Evolutionary conservation across 352 stramenopile species (phyloP), one percentile per base, ranked within the genome.

Genomic region (Saprolegnia parasitica): DNA sequence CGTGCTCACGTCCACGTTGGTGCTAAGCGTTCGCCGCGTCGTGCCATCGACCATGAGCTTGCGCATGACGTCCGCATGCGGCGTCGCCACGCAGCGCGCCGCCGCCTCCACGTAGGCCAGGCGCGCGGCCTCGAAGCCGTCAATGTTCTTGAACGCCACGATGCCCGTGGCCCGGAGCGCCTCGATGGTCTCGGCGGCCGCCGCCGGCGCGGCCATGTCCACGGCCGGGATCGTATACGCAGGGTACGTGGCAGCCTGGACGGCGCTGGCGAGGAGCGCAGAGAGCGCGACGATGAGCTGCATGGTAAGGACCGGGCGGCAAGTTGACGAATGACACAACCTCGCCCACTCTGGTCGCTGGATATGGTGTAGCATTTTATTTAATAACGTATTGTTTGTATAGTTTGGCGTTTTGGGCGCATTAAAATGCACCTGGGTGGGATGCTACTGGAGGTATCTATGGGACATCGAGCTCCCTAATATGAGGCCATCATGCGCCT

Each of bases 11-110:
- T 60, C 52, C 24, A 60, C 79, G 32, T 72, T 67, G 32, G 79
- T 82, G 71, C 81, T 87, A 76, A 92, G 88, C 32, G 84, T 92
- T 72, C 83, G 89, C 29, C 83, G 82, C 49, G 81, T 74, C 9
- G 82, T 89, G 67, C 83, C 83, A 63, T 89, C 84, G 8, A 74
- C 70, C 37, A 92, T 73, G 47, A 64, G 81, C 75, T 89, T 90
- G 70, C 55, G 49, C 20, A 61, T 65, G 15, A 67, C 40, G 39
- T 32, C 29, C 21, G 23, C 35, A 62, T 77, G 70, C 24, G 67
- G 62, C 29, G 73, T 62, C 11, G 18, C 39, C 16, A 72, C 79
- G n/a, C 84, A 92, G 10, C 55, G 60, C 0, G 78, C 80, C 6
- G 82, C 84, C 29, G 74, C 63, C 29, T 78, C 46, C 29, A 90